A percentile compares a stretch with the other conserved stretches of the same genome.
Evolutionary conservation across 176 grass and related monocot species (phyloP).

Genomic region (Poa pratensis): DNA sequence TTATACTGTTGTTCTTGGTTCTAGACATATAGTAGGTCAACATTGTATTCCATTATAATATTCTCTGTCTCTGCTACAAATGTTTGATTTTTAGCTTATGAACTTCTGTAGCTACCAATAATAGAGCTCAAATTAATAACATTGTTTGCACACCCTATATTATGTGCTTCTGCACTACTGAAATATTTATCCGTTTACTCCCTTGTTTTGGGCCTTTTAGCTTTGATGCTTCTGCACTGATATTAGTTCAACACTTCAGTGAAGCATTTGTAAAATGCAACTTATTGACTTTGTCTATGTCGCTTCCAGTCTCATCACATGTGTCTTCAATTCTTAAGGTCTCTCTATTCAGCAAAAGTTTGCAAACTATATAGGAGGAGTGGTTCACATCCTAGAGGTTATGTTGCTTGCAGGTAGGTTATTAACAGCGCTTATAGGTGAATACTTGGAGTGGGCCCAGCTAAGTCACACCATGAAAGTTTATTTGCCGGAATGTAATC

Average conservation of each 20-base stretch:
- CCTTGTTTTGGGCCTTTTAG: constrained; percentile 6
- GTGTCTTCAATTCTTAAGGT: not conserved
- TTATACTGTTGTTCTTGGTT: constrained; percentile 14
- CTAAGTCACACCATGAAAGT: constrained; percentile 92
- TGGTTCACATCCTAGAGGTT: constrained; percentile 28
- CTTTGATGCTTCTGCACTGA: constrained; percentile 14
- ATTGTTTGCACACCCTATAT: not conserved
- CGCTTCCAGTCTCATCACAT: constrained; percentile 6
- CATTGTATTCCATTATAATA: not conserved
- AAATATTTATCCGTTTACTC: constrained; percentile 11
- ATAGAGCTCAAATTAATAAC: not conserved
- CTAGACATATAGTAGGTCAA: not conserved
- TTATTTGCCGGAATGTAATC: constrained; percentile 92
- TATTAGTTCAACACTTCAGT: constrained; percentile 24
- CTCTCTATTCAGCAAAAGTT: not conserved
- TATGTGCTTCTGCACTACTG: not conserved
- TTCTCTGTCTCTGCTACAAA: not conserved
- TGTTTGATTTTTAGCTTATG: not conserved
- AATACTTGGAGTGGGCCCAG: constrained; percentile 96
- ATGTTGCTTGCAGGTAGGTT: constrained; percentile 76
- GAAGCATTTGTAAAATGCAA: constrained; percentile 18
- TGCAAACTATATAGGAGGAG: constrained; percentile 21
- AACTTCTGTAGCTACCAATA: constrained; percentile 17
- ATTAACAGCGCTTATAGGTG: constrained; percentile 79
- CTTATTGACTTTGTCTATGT: constrained; percentile 11